Conservation (phyloP, 1,284 basidiomycete genomes). For the Anthracocystis setariae region DNA sequence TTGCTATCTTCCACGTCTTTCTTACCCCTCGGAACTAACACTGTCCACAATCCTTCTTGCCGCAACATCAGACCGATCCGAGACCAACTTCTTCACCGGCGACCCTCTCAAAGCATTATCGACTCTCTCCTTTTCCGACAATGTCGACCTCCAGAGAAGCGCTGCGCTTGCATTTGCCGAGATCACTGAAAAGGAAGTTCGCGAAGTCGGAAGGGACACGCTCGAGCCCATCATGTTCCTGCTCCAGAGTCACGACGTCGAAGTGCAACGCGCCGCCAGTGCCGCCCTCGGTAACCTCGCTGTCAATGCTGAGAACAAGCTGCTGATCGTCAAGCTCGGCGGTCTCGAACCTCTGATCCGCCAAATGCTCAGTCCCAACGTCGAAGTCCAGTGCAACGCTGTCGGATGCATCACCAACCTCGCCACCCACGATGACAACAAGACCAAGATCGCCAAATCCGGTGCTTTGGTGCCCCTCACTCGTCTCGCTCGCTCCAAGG, state of each 20-base stretch:
- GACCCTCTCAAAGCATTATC: conserved; percentile 92
- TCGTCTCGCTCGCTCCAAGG: conserved; percentile 93
- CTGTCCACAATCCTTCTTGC: not conserved
- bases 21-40: too few species aligned
- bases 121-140: conserved; percentile 97
- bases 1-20: too few species aligned
- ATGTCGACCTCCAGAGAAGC: conserved; percentile 97
- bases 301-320: conserved; percentile 99
- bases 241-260: conserved; percentile 95
- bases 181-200: conserved; percentile 99
- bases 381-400: conserved; percentile 99
- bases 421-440: conserved; percentile 99
- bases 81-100: conserved; percentile 68
- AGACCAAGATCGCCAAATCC: conserved; percentile 99
- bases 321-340: conserved; percentile 96
- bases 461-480: conserved; percentile 97
- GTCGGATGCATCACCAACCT: conserved; percentile 99
- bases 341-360: conserved; percentile 97
- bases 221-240: conserved; percentile 98
- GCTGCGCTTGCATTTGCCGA: conserved; percentile 98
- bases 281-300: conserved; percentile 98
- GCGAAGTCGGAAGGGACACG: conserved; percentile 94
- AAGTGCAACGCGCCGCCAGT: conserved; percentile 97
- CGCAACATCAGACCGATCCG: conserved; percentile 58
- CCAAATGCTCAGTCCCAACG: conserved; percentile 98